Evolutionary conservation across 83 land plant genomes (phyloP).

Genomic region (Thuja plicata): DNA sequence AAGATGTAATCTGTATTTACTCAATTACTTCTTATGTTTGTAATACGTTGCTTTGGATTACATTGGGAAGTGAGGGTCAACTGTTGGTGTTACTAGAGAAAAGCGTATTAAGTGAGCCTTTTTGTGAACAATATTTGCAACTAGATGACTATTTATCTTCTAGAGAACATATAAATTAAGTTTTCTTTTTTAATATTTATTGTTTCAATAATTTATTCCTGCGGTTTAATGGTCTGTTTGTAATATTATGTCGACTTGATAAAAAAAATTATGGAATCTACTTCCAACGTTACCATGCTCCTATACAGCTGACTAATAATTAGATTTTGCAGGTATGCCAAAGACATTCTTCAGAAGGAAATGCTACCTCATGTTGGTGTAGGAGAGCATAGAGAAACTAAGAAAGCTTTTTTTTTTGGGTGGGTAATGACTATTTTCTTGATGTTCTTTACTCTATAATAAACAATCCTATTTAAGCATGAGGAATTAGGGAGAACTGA

Average conservation of each 20-base stretch:
- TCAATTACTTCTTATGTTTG: not conserved
- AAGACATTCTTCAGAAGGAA: conserved; percentile 97
- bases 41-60: conserved; percentile 91
- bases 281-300: not conserved
- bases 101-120: conserved; percentile 90
- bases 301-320: conserved; percentile 3
- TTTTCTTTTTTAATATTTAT: not conserved
- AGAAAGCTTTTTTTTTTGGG: conserved; percentile 99
- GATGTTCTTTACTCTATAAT: not conserved
- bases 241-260: not conserved
- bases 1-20: not conserved
- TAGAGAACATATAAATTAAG: not conserved
- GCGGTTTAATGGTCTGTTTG: not conserved
- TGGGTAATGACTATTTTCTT: conserved; percentile 16
- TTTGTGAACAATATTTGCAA: not conserved
- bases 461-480: not conserved
- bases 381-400: conserved; percentile 96
- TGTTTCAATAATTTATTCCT: not conserved
- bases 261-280: not conserved
- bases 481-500: not conserved
- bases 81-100: conserved; percentile 96
- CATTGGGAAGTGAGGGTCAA: conserved; percentile 96
- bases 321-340: conserved; percentile 76
- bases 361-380: conserved; percentile 99
- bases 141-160: not conserved